These are phyloP conservation scores for Chenopodium berlandieri DNA, from an alignment of 148 eudicot species.

Conservation along the genomic window DNA sequence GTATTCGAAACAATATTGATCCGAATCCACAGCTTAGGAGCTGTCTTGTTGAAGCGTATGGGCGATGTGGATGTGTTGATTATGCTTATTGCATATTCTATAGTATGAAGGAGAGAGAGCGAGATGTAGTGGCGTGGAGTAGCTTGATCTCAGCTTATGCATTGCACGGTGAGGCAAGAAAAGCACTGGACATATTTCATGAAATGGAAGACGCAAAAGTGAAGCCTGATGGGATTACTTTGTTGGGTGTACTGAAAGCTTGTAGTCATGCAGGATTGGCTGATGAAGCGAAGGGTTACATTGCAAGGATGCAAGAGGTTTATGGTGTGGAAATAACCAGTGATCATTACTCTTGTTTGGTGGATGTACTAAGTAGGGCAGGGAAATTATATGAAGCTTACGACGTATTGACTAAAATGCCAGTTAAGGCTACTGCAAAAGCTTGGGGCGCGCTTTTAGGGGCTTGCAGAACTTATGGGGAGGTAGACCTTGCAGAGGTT, in stretches of 20 bases:
- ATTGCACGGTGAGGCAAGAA: constrained; percentile 49
- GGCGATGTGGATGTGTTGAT: constrained; percentile 46
- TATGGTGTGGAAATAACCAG: constrained; percentile 42
- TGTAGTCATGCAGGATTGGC: constrained; percentile 57
- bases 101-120: constrained; percentile 41
- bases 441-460: constrained; percentile 70
- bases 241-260: constrained; percentile 52
- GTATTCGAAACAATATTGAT: constrained; percentile 33
- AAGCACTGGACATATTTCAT: constrained; percentile 38
- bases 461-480: constrained; percentile 56
- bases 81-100: constrained; percentile 35
- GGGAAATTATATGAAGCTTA: constrained; percentile 51
- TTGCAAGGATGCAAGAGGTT: constrained; percentile 35
- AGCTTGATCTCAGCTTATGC: constrained; percentile 63
- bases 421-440: constrained; percentile 54
- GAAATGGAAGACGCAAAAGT: constrained; percentile 46
- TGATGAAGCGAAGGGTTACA: constrained; percentile 45
- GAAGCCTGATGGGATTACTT: constrained; percentile 53
- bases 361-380: constrained; percentile 58
- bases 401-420: constrained; percentile 42
- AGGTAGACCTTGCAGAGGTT: constrained; percentile 51
- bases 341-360: constrained; percentile 61
- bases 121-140: constrained; percentile 62
- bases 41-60: constrained; percentile 54
- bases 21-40: constrained; percentile 44